These are phyloP conservation scores for Cercospora canescens DNA, from an alignment of 2,329 filamentous ascomycete genomes.

Conservation along the genomic window DNA sequence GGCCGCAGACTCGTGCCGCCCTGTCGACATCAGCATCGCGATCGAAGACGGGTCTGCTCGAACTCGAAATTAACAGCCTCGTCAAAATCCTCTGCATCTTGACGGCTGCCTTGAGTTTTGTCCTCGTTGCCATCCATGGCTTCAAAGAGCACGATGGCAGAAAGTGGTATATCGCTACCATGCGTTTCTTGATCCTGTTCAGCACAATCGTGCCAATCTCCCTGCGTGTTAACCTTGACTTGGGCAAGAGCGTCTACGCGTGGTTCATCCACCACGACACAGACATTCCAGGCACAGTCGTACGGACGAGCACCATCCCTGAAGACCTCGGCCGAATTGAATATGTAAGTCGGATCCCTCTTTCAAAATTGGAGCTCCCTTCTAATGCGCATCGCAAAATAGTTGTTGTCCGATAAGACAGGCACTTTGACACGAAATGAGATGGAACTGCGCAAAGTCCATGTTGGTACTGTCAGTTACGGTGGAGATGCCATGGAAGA, in stretches of 20 bases:
- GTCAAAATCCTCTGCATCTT: conserved; percentile 94
- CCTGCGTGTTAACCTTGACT: conserved; percentile 90
- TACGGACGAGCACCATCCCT: conserved; percentile 94
- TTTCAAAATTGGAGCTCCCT: no score
- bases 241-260: conserved; percentile 96
- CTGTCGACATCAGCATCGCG: conserved; percentile 88
- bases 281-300: conserved; percentile 87
- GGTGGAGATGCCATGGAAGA: conserved; percentile 99
- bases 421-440: conserved; percentile 94
- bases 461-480: conserved; percentile 96
- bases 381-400: no score
- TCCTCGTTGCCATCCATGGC: conserved; percentile 84
- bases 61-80: conserved; percentile 94
- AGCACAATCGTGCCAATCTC: conserved; percentile 99
- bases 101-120: conserved; percentile 80
- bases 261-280: conserved; percentile 91
- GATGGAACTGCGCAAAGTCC: conserved; percentile 90
- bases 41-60: conserved; percentile 89
- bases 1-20: conserved; percentile 88
- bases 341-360: conserved; percentile 53
- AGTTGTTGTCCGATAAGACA: conserved; percentile 89
- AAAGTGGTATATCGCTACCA: conserved; percentile 93
- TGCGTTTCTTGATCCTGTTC: conserved; percentile 96
- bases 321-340: conserved; percentile 95
- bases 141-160: conserved; percentile 64